A percentile compares a stretch with the other conserved stretches of the same genome.
Conservation (phyloP, 192 early-diverging fungal genomes). For the Coemansia biformis region DNA sequence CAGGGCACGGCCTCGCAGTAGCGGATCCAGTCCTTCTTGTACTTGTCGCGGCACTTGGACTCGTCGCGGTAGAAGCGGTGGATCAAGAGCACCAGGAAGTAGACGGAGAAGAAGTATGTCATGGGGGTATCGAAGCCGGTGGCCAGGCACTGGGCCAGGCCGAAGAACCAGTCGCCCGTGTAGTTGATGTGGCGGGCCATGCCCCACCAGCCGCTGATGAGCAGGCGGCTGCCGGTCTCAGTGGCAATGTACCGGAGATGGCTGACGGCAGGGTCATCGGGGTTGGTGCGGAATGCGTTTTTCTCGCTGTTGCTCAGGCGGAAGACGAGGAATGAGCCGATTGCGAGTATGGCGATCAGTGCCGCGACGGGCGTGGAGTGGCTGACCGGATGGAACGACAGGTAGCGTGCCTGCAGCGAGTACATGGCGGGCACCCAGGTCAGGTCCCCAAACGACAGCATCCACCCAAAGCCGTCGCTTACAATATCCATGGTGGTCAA, state of each 20-base stretch:
- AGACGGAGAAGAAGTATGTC: conserved; percentile 90
- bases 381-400: conserved; percentile 62
- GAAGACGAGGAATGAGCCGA: conserved; percentile 80
- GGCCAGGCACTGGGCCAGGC: conserved; percentile 83
- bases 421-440: conserved; percentile 92
- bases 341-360: conserved; percentile 46
- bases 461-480: conserved; percentile 93
- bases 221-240: conserved; percentile 68
- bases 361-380: conserved; percentile 44
- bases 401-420: conserved; percentile 83
- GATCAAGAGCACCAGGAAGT: conserved; percentile 85
- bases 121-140: conserved; percentile 73
- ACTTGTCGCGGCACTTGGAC: conserved; percentile 84
- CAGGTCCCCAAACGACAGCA: conserved; percentile 73
- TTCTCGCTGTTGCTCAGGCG: conserved; percentile 86
- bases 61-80: conserved; percentile 90
- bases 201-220: conserved; percentile 94
- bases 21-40: conserved; percentile 86
- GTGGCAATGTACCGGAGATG: conserved; percentile 86
- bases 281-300: conserved; percentile 77
- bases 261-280: conserved; percentile 53
- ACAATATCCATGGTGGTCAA: conserved; percentile 98
- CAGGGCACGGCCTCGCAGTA: conserved; percentile 79
- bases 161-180: conserved; percentile 91
- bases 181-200: conserved; percentile 93